These are phyloP conservation scores for Larix kaempferi DNA, from an alignment of 75 land plant species.

Conservation along the genomic window DNA sequence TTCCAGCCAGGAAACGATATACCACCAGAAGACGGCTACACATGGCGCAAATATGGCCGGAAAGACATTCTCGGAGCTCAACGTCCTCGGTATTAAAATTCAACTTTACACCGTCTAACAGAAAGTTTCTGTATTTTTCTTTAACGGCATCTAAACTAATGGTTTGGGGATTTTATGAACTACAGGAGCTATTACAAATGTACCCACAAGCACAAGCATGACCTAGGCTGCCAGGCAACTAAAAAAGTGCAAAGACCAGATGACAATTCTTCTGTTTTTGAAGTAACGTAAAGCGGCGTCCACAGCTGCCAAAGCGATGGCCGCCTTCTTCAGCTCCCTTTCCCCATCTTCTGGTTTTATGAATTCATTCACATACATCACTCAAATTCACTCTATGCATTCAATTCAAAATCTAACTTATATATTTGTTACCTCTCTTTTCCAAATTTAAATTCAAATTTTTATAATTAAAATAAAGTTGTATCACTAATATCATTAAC, in stretches of 20 bases:
- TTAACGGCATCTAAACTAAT: neutral
- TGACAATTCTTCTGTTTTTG: slow-evolving; percentile 13
- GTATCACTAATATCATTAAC: no score
- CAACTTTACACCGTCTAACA: neutral
- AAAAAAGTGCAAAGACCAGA: slow-evolving; percentile 33
- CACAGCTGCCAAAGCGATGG: slow-evolving; percentile 23
- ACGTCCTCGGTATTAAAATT: slow-evolving; percentile 17
- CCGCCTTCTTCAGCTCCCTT: neutral
- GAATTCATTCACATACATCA: no score
- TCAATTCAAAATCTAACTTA: neutral
- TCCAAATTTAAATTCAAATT: no score
- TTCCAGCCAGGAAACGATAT: slow-evolving; percentile 36
- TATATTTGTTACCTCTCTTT: no score
- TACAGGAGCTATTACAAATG: slow-evolving; percentile 50
- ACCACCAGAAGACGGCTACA: slow-evolving; percentile 38
- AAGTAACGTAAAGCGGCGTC: slow-evolving; percentile 26
- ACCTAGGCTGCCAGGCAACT: slow-evolving; percentile 20
- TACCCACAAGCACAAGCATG: slow-evolving; percentile 39
- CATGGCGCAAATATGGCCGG: slow-evolving; percentile 35
- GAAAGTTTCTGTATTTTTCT: neutral
- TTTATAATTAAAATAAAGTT: no score
- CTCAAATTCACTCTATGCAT: neutral
- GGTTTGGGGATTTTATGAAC: neutral
- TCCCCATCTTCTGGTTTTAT: no score
- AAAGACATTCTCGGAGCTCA: slow-evolving; percentile 28